Base-by-base conservation (phyloP, 176 grass and related monocot species). In the Oryza meyeriana region DNA sequence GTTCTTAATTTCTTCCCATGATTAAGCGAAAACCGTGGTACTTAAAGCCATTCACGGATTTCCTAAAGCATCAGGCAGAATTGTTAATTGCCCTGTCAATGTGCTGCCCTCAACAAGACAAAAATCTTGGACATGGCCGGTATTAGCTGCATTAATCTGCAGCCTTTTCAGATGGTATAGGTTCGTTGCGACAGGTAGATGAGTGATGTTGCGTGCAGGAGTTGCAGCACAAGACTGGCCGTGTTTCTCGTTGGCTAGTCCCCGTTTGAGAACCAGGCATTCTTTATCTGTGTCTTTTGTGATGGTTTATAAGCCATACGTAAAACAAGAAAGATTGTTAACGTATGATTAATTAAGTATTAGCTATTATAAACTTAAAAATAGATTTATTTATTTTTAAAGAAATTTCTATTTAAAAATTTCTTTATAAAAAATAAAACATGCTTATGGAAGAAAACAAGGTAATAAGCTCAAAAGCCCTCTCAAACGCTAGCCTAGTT, bases 181-280 rank as follows among this genome's bases (percentile, higher is more conserved):
- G 13, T 12, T 64, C 40, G 45, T 69, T 10, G n/a, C 65, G 2
- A 20, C 30, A 9, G 59, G 30, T 45, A 26, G 52, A 59, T 59
- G 22, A 59, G 1, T 58, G 55, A 33, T 48, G 80, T 4, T 61
- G 52, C 55, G 34, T 34, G 55, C 80, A 41, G 36, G n/a, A 33
- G 71, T 55, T 59, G 55, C 24, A 4, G 61, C 11, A 36, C 24
- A 31, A 69, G 11, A 36, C 18, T 5, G n/a, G 42, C 45, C 63
- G 17, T n/a, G n/a, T 26, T 67, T 83, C 55, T 31, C 55, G 72
- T 17, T 67, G 72, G 44, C 59, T 12, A 38, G 81, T 66, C 81
- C 1, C n/a, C 81, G 61, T 83, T 75, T 31, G 71, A 28, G 40
- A 83, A 74, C 70, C 50, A 20, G 22, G 8, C 32, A 2, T 33